Base-by-base conservation (phyloP, 495 filamentous ascomycete genomes). In the Arthonia radiata region DNA sequence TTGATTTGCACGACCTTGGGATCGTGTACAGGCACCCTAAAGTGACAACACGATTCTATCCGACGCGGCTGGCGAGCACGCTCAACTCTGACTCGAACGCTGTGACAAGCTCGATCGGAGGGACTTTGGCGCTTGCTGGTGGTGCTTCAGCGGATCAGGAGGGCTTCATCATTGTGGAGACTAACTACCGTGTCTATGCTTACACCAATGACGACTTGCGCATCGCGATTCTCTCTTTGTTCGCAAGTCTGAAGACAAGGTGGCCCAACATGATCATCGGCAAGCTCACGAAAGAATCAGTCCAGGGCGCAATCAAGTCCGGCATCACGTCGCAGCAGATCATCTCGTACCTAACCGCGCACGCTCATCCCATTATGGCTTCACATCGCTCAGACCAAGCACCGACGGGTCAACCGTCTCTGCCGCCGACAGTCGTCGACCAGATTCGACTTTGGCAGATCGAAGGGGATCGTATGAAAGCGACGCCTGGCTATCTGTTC, bases 371-470 rank as follows among this genome's bases (percentile, higher is more conserved):
- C 17, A 74, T 93, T 37, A 74, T 94, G 66, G 62, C 64, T 24
- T 78, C 77, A 34, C 54, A 61, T 30, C 33, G 31, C 13, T 22
- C 19, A 22, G 19, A 11, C 11, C 19, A 22, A 22, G 19, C 19
- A 6, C 7, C 7, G 7, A 22, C n/a, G n/a, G n/a, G 11, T 22
- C 19, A 22, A 22, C 11, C 19, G 10, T 54, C 91, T 5, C 56
- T 94, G 1, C 86, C 89, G 2, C 79, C 86, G 2, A 94, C 89
- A 0, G 89, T 97, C 15, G 77, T 93, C 23, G 86, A 97, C 53
- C 86, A 97, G 52, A 93, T 97, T 34, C 59, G 82, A 4, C 61
- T 97, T 6, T 97, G 86, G 86, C 86, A 97, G 53, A 72, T 92
- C 27, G 89, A 97, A 44, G 74, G 80, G 17, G 89, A 97, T 44